Percentiles rank a stretch among this genome's conserved stretches.
These are phyloP conservation scores for Ilyonectria robusta DNA, from an alignment of 2,329 filamentous ascomycete species.

Conservation along the genomic window DNA sequence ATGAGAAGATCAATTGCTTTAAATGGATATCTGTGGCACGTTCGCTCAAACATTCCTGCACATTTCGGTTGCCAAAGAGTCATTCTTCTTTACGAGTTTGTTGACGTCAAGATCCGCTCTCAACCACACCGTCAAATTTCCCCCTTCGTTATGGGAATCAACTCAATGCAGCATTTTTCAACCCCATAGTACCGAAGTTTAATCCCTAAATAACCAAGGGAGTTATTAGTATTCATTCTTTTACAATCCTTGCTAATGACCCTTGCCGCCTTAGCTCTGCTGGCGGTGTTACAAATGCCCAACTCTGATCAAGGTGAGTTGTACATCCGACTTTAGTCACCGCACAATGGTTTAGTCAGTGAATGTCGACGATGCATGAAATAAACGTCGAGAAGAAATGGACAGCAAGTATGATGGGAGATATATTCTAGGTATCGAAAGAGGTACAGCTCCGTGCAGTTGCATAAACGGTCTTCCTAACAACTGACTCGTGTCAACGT, in stretches of 20 bases:
- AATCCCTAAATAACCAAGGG: too few species aligned
- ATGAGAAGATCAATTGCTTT: not conserved
- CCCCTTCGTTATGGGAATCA: not conserved
- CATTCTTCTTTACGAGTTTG: not conserved
- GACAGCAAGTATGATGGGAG: not conserved
- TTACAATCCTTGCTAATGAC: too few species aligned
- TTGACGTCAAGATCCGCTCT: not conserved
- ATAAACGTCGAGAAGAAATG: too few species aligned
- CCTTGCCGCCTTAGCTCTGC: too few species aligned
- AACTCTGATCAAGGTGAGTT: too few species aligned
- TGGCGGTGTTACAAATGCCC: too few species aligned
- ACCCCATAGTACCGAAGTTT: too few species aligned
- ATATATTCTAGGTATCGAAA: not conserved
- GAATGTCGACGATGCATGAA: not conserved
- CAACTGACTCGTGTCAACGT: not conserved
- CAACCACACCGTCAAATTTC: not conserved
- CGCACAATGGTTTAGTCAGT: too few species aligned
- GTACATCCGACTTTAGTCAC: too few species aligned
- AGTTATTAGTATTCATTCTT: too few species aligned
- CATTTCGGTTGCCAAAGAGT: not conserved
- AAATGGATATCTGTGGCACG: not conserved
- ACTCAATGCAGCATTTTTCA: too few species aligned
- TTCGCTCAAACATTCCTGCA: not conserved
- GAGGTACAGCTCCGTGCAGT: not conserved
- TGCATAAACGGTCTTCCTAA: not conserved